Conservation (phyloP, 257 asterid species). For the Nicotiana knightiana region DNA sequence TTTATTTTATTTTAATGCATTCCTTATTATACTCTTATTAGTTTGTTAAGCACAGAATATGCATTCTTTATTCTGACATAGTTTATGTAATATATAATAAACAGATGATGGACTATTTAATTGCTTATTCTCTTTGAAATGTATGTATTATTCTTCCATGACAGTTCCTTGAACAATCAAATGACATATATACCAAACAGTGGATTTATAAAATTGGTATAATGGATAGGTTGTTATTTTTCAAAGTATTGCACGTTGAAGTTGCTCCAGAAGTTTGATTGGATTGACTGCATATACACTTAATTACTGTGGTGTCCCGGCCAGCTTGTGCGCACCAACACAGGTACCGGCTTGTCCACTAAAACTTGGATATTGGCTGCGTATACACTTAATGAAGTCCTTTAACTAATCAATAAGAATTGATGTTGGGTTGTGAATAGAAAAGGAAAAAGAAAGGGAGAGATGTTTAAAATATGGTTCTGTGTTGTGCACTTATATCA, state of each 20-base stretch:
- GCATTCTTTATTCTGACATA: background rate
- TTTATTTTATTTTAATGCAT: background rate
- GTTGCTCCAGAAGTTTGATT: background rate
- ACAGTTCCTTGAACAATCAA: background rate
- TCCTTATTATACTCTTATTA: background rate
- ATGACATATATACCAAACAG: background rate
- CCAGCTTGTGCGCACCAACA: too few relatives aligned
- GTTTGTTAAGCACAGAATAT: background rate
- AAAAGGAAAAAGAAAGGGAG: background rate
- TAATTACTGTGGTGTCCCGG: too few relatives aligned
- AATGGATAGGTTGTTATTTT: background rate
- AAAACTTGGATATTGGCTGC: too few relatives aligned
- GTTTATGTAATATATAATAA: background rate
- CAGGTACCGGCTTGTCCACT: too few relatives aligned
- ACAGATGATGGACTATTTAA: background rate
- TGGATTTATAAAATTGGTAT: background rate
- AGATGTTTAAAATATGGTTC: background rate
- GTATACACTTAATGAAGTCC: background rate
- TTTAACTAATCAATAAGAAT: background rate
- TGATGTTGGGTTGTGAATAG: background rate
- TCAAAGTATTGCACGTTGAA: background rate
- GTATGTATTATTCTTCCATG: background rate
- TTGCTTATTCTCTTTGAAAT: background rate
- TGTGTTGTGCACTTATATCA: background rate
- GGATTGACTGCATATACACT: background rate